Evolutionary conservation across 2,329 filamentous ascomycete species (phyloP), one percentile per base, ranked within the genome.

Genomic region (Onygenales sp.): DNA sequence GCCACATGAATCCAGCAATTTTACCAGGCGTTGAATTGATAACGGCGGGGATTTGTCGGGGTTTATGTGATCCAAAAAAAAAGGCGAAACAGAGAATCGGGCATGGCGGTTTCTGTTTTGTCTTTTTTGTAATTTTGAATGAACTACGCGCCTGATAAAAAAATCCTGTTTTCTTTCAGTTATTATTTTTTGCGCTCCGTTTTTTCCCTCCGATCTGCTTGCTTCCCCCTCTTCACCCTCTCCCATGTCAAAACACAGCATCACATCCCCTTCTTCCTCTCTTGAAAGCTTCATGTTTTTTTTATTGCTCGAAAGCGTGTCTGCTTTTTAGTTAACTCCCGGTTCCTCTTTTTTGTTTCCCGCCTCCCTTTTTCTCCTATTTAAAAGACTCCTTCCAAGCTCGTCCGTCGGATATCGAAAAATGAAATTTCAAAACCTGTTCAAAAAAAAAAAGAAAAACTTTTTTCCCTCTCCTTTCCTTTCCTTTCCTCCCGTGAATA

Each of bases 391-490:
- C 17, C 10, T 7, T 31, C 17, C 6, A 21, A 49, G 13, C 47
- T 49, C 47, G 47, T 41, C 47, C 47, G 47, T 41, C 47, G 47
- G 47, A 49, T 49, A 49, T 49, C 35, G 5, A 49, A 41, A 27
- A 42, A 49, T 49, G 35, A 49, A 49, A 41, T n/a, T 42, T 10
- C 36, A 49, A 39, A 39, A 49, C 21, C 36, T 43, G 47, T 41
- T 49, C 36, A 49, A 31, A 49, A 48, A 47, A 17, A 35, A 21
- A 27, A 14, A 49, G 38, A 47, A 17, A 35, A 11, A 8, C 17
- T 44, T 14, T 14, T 8, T 41, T 49, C 11, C 39, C 35, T 41
- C 9, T 32, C 5, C 21, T 9, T 41, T 48, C 7, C 17, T 8
- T 9, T 31, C 2, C 13, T 3, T 6, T 32, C 21, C n/a, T 44